A percentile compares a stretch with the other conserved stretches of the same genome.
These are phyloP conservation scores for Leccinellum luteum DNA, from an alignment of 768 basidiomycete species.

Conservation along the genomic window DNA sequence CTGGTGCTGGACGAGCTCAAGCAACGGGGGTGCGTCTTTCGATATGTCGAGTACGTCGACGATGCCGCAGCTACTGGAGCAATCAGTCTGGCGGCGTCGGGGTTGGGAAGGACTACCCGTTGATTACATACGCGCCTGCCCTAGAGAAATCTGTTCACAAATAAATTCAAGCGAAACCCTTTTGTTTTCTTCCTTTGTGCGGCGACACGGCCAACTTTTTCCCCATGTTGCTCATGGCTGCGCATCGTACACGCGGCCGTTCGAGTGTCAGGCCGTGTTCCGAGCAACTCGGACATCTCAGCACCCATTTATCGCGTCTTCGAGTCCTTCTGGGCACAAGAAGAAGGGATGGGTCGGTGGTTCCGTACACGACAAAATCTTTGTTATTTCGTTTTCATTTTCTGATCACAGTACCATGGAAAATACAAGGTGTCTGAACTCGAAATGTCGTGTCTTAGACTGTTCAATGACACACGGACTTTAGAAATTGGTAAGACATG, in stretches of 20 bases:
- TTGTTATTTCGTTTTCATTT: background rate
- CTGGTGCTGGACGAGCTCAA: constrained; percentile 54
- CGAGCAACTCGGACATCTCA: constrained; percentile 77
- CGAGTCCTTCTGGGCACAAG: constrained; percentile 28
- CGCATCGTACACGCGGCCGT: constrained; percentile 61
- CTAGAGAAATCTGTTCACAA: constrained; percentile 15
- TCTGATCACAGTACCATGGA: too few relatives aligned
- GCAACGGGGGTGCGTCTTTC: constrained; percentile 59
- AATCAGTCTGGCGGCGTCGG: constrained; percentile 43
- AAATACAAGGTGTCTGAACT: too few relatives aligned
- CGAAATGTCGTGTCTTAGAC: too few relatives aligned
- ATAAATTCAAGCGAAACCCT: background rate
- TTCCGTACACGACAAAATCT: constrained; percentile 38
- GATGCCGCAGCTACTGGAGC: constrained; percentile 71
- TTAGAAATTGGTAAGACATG: too few relatives aligned
- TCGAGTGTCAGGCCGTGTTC: constrained; percentile 88
- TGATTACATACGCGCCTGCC: constrained; percentile 9
- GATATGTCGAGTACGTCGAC: constrained; percentile 61
- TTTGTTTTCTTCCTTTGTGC: constrained; percentile 50
- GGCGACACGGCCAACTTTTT: constrained; percentile 75
- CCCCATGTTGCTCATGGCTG: constrained; percentile 91
- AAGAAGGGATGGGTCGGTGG: constrained; percentile 79
- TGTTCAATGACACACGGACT: too few relatives aligned
- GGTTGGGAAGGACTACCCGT: background rate
- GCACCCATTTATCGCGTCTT: constrained; percentile 65